Percentiles rank a stretch among this genome's conserved stretches.
phyloP scores from a whole-genome alignment of 768 basidiomycete species.

The Chlorophyllum brunneum region DNA sequence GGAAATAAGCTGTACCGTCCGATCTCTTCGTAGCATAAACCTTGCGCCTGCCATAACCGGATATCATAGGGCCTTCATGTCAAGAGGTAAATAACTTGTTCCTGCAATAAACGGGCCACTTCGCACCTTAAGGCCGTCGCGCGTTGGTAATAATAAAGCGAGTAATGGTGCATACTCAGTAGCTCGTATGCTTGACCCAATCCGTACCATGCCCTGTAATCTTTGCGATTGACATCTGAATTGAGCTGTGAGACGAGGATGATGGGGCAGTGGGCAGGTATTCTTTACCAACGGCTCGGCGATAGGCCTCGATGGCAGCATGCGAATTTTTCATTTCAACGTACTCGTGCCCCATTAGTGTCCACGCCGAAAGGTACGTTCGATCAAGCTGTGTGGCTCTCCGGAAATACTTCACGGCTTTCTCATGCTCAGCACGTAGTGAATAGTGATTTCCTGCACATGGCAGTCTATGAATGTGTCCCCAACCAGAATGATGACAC shows the following conservation, averaged over 20 bases:
- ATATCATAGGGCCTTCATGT: conserved; percentile 84
- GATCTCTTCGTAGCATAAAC: conserved; percentile 90
- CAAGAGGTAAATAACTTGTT: background rate
- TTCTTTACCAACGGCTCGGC: conserved; percentile 86
- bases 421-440: conserved; percentile 88
- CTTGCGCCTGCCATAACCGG: conserved; percentile 93
- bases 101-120: conserved; percentile 1
- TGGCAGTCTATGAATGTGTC: conserved; percentile 1
- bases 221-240: conserved; percentile 91
- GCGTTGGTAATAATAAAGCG: conserved; percentile 93
- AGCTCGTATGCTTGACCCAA: conserved; percentile 98
- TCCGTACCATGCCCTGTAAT: conserved; percentile 98
- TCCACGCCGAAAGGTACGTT: conserved; percentile 96
- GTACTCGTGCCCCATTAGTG: conserved; percentile 97
- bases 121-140: conserved; percentile 85
- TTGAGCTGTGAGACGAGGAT: background rate
- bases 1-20: conserved; percentile 48
- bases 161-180: conserved; percentile 94
- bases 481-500: background rate
- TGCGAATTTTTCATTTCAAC: conserved; percentile 99
- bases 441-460: conserved; percentile 94
- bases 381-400: conserved; percentile 93
- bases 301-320: conserved; percentile 97
- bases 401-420: conserved; percentile 93
- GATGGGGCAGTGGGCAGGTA: background rate